phyloP scores from a whole-genome alignment of 805 yeast genomes.

The Peterozyma xylosa region DNA sequence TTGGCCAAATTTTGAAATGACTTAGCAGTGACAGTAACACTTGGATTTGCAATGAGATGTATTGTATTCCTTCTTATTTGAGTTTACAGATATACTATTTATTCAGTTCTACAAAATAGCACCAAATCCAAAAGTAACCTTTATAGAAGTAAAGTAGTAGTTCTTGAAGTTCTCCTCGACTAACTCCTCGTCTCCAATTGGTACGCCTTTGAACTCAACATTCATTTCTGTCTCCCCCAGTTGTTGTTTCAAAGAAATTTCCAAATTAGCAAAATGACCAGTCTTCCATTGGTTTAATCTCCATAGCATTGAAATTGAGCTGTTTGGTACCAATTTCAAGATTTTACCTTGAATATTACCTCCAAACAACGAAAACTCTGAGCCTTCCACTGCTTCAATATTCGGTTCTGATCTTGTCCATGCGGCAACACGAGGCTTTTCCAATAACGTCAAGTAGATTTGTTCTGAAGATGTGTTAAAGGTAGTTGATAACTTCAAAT shows the following conservation, averaged over 20 bases:
- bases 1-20: too few species aligned
- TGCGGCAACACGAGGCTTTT: slow-evolving; percentile 72
- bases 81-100: too few species aligned
- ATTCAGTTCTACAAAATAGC: slow-evolving; percentile 52
- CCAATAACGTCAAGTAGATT: slow-evolving; percentile 68
- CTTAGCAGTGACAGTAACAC: too few species aligned
- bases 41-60: too few species aligned
- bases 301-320: slow-evolving; percentile 71
- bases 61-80: too few species aligned
- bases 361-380: slow-evolving; percentile 68
- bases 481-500: slow-evolving; percentile 65
- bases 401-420: slow-evolving; percentile 78
- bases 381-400: slow-evolving; percentile 53
- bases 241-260: slow-evolving; percentile 65
- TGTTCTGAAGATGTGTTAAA: slow-evolving; percentile 89
- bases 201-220: slow-evolving; percentile 80
- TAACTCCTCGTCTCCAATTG: slow-evolving; percentile 90
- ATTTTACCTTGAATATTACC: slow-evolving; percentile 79
- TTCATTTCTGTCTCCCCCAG: slow-evolving; percentile 77
- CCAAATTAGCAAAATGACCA: slow-evolving; percentile 71
- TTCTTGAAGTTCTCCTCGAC: slow-evolving; percentile 82
- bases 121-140: slow-evolving; percentile 91
- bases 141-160: slow-evolving; percentile 83
- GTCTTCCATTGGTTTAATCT: slow-evolving; percentile 81
- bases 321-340: slow-evolving; percentile 47